Evolutionary conservation across 495 filamentous ascomycete species (phyloP).

Genomic region (Lepidopterella palustris): DNA sequence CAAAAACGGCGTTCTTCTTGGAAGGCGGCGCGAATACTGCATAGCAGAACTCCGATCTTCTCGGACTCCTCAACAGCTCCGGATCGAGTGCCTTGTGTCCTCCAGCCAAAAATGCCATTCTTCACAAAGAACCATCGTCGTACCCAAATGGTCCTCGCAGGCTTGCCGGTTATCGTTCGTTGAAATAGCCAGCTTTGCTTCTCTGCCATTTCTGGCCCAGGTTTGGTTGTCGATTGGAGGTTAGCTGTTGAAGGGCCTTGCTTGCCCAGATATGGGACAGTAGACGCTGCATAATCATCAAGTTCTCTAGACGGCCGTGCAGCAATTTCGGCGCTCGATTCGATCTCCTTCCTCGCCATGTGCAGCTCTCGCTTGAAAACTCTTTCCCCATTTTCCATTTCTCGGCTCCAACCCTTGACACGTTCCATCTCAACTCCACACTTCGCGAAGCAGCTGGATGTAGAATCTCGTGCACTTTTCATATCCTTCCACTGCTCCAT

Average conservation of each 20-base stretch:
- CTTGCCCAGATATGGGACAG: constrained; percentile 75
- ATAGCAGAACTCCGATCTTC: constrained; percentile 89
- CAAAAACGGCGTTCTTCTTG: constrained; percentile 93
- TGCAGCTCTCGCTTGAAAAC: constrained; percentile 74
- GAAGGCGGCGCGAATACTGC: constrained; percentile 81
- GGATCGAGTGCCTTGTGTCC: constrained; percentile 76
- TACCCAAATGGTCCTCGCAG: constrained; percentile 78
- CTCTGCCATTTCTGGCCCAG: constrained; percentile 45
- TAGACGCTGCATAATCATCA: constrained; percentile 83
- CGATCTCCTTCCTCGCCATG: constrained; percentile 71
- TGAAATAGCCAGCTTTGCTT: constrained; percentile 96
- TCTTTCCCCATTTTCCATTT: constrained; percentile 80
- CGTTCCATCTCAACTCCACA: constrained; percentile 77
- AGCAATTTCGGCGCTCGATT: constrained; percentile 63
- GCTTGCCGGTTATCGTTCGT: constrained; percentile 76
- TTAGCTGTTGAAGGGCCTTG: constrained; percentile 57
- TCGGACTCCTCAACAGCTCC: constrained; percentile 92
- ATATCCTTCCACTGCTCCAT: constrained; percentile 84
- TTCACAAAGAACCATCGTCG: constrained; percentile 92
- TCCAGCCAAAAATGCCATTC: constrained; percentile 91
- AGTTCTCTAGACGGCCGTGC: constrained; percentile 80
- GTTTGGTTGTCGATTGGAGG: constrained; percentile 40
- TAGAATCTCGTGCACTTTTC: constrained; percentile 56
- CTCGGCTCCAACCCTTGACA: constrained; percentile 82
- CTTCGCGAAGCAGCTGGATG: constrained; percentile 51